phyloP scores from a whole-genome alignment of 208 protist genomes.

The Acanthamoeba castellanii region DNA sequence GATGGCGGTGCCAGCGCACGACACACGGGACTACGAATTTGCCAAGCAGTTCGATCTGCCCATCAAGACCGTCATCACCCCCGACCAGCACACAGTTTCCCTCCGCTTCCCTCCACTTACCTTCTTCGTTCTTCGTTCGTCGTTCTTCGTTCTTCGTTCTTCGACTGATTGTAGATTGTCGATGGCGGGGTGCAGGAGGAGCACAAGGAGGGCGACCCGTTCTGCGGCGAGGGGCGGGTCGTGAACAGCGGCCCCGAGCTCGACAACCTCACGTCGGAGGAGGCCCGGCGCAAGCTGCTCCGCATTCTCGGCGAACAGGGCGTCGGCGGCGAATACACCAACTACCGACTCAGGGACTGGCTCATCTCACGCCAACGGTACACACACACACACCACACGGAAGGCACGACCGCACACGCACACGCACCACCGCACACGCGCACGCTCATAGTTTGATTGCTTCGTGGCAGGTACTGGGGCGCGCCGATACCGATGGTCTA shows the following conservation, averaged over 20 bases:
- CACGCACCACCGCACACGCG: too few relatives aligned
- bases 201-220: not conserved
- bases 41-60: slow-evolving; percentile 83
- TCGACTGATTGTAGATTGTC: not conserved
- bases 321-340: slow-evolving; percentile 56
- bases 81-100: not conserved
- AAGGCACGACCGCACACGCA: not conserved
- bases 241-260: slow-evolving; percentile 35
- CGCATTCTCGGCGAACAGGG: not conserved
- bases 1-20: slow-evolving; percentile 90
- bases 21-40: slow-evolving; percentile 89
- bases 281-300: not conserved
- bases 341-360: slow-evolving; percentile 91
- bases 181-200: not conserved
- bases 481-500: slow-evolving; percentile 90
- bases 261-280: slow-evolving; percentile 21
- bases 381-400: slow-evolving; percentile 1
- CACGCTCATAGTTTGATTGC: not conserved
- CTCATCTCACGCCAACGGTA: slow-evolving; percentile 91
- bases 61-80: slow-evolving; percentile 79
- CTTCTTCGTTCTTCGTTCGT: not conserved
- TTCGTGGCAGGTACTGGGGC: slow-evolving; percentile 85
- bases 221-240: not conserved
- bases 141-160: not conserved
- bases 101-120: not conserved